These are phyloP conservation scores for Conticribra weissflogii DNA, from an alignment of 108 stramenopile genomes.

Conservation along the genomic window DNA sequence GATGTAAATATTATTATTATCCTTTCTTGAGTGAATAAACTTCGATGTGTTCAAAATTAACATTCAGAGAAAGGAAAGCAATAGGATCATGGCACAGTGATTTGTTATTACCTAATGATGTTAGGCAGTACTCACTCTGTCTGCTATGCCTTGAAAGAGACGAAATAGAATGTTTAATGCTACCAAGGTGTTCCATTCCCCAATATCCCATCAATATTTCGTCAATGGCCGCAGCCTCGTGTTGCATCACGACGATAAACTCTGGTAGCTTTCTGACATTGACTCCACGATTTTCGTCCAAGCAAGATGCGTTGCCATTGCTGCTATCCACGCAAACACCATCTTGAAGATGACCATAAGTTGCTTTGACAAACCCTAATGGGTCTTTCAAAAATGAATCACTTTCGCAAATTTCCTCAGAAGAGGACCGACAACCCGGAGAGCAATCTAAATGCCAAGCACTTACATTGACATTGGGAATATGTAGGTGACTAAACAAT, in stretches of 20 bases:
- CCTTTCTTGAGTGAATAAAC: slow-evolving; percentile 1
- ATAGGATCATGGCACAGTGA: not conserved
- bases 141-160: slow-evolving; percentile 29
- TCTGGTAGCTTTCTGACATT: slow-evolving; percentile 9
- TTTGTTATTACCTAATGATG: not conserved
- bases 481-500: slow-evolving; percentile 78
- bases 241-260: slow-evolving; percentile 43
- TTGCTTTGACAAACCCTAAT: slow-evolving; percentile 43
- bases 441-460: slow-evolving; percentile 82
- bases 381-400: slow-evolving; percentile 74
- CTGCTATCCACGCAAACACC: not conserved
- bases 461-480: slow-evolving; percentile 37
- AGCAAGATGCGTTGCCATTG: too few relatives aligned
- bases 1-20: too few relatives aligned
- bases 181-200: slow-evolving; percentile 32
- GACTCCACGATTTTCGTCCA: not conserved
- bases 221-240: slow-evolving; percentile 32
- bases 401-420: slow-evolving; percentile 66
- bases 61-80: slow-evolving; percentile 31
- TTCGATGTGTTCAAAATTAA: slow-evolving; percentile 47
- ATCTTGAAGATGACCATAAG: slow-evolving; percentile 16
- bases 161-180: slow-evolving; percentile 36
- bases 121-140: not conserved
- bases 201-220: slow-evolving; percentile 8
- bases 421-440: slow-evolving; percentile 66